Evolutionary conservation across 2,329 filamentous ascomycete species (phyloP).

Genomic region (Penicillium aurantiogriseum): DNA sequence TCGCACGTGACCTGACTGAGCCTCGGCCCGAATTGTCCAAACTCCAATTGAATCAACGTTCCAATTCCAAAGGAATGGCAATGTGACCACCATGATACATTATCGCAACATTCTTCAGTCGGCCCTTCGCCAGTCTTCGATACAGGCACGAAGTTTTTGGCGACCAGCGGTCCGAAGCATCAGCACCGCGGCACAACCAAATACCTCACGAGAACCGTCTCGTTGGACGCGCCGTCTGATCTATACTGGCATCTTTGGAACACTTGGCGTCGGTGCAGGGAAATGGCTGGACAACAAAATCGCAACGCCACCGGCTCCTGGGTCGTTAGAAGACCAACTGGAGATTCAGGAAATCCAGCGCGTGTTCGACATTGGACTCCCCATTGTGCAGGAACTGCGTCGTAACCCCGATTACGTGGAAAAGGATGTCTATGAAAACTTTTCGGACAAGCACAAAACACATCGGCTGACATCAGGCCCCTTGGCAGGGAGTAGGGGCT

Average conservation of each 20-base stretch:
- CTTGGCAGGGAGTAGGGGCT: slow-evolving; percentile 40
- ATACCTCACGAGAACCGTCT: slow-evolving; percentile 20
- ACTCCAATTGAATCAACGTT: slow-evolving; percentile 1
- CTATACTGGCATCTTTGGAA: slow-evolving; percentile 37
- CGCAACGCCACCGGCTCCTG: slow-evolving; percentile 32
- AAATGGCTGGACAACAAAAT: slow-evolving; percentile 26
- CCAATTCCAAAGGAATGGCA: neutral
- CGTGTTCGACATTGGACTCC: slow-evolving; percentile 34
- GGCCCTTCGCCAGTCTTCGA: slow-evolving; percentile 15
- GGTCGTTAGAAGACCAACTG: slow-evolving; percentile 34
- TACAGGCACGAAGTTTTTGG: slow-evolving; percentile 2
- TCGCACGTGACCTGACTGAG: neutral
- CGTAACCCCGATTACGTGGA: slow-evolving; percentile 42
- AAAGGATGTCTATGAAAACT: slow-evolving; percentile 38
- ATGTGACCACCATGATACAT: slow-evolving; percentile 31
- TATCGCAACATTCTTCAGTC: slow-evolving; percentile 26
- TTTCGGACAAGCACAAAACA: slow-evolving; percentile 35
- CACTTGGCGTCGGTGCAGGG: slow-evolving; percentile 30
- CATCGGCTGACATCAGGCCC: slow-evolving; percentile 41
- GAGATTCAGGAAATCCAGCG: slow-evolving; percentile 31
- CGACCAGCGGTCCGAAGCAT: slow-evolving; percentile 17
- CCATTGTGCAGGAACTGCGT: slow-evolving; percentile 40
- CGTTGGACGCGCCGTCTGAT: slow-evolving; percentile 38
- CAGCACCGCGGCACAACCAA: slow-evolving; percentile 21
- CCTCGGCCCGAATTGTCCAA: neutral